A percentile compares a stretch with the other conserved stretches of the same genome.
Evolutionary conservation across 805 yeast genomes (phyloP).

Genomic region (Zygosaccharomyces rouxii): DNA sequence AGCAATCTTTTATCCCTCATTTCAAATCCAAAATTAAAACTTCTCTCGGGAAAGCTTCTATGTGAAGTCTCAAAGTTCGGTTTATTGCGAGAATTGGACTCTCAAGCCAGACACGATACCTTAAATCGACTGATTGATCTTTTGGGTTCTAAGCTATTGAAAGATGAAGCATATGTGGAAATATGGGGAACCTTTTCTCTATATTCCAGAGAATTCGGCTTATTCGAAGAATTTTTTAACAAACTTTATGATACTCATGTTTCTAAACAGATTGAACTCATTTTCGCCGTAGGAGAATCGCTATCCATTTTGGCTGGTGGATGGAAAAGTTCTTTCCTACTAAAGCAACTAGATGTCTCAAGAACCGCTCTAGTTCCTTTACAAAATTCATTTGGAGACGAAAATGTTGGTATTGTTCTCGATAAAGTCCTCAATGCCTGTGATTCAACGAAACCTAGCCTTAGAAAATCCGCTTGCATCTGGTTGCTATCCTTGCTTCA

Average conservation of each 20-base stretch:
- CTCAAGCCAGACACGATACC: conserved; percentile 20
- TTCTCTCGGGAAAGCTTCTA: conserved; percentile 12
- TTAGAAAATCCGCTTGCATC: conserved; percentile 73
- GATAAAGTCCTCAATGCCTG: conserved; percentile 49
- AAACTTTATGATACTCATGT: conserved; percentile 52
- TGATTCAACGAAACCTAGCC: conserved; percentile 62
- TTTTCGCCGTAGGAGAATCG: conserved; percentile 83
- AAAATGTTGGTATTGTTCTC: conserved; percentile 38
- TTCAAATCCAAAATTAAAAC: not conserved
- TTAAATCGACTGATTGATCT: conserved; percentile 27
- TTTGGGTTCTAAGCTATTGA: conserved; percentile 43
- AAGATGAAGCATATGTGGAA: conserved; percentile 54
- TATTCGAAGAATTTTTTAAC: conserved; percentile 38
- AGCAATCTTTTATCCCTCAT: conserved; percentile 1
- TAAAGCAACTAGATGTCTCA: conserved; percentile 51
- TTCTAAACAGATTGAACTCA: conserved; percentile 68
- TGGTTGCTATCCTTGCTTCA: conserved; percentile 82
- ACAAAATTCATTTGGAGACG: conserved; percentile 15
- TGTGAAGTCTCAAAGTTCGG: conserved; percentile 41
- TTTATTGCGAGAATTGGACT: conserved; percentile 22
- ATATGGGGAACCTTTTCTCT: conserved; percentile 55
- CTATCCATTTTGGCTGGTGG: conserved; percentile 67
- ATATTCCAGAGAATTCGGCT: conserved; percentile 29
- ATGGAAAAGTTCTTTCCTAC: conserved; percentile 60
- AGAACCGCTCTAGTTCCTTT: conserved; percentile 23